Percentiles rank a stretch among this genome's conserved stretches.
Conservation (phyloP, 768 basidiomycete genomes). For the Podaxis rugospora region DNA sequence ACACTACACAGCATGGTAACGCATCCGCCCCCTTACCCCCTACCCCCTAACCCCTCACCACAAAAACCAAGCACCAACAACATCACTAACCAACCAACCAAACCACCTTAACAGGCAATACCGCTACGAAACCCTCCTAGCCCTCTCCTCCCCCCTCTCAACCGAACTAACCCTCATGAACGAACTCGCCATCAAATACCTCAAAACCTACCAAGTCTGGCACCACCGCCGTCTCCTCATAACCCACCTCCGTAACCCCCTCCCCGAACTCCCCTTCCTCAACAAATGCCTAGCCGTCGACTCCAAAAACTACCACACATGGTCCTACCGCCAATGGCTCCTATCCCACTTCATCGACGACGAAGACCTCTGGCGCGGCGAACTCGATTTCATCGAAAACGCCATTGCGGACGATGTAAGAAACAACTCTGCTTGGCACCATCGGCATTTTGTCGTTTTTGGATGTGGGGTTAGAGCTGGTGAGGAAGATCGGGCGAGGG, state of each 20-base stretch:
- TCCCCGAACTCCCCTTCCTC: conserved; percentile 78
- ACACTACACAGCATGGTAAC: conserved; percentile 93
- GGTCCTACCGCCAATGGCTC: conserved; percentile 96
- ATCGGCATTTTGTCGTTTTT: conserved; percentile 87
- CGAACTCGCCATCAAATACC: conserved; percentile 72
- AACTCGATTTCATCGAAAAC: conserved; percentile 69
- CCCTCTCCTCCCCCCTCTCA: conserved; percentile 62
- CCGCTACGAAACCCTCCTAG: conserved; percentile 81
- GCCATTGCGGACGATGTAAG: conserved; percentile 75
- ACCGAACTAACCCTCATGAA: conserved; percentile 84
- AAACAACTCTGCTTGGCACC: conserved; percentile 98
- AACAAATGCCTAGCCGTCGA: conserved; percentile 68
- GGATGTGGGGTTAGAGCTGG: conserved; percentile 57
- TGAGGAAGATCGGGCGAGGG: conserved; percentile 56
- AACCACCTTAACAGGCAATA: conserved; percentile 71
- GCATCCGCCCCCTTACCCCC: conserved; percentile 18
- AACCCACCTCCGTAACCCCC: conserved; percentile 45
- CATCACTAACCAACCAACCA: not conserved
- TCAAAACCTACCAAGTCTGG: conserved; percentile 99
- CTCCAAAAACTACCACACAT: conserved; percentile 98
- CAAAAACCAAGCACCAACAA: not conserved
- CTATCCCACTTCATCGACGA: conserved; percentile 78
- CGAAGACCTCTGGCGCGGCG: conserved; percentile 62
- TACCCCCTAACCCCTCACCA: not conserved
- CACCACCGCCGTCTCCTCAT: conserved; percentile 83